A percentile compares a stretch with the other conserved stretches of the same genome.
Conservation (phyloP, 768 basidiomycete genomes). For the Myochromella boudieri region DNA sequence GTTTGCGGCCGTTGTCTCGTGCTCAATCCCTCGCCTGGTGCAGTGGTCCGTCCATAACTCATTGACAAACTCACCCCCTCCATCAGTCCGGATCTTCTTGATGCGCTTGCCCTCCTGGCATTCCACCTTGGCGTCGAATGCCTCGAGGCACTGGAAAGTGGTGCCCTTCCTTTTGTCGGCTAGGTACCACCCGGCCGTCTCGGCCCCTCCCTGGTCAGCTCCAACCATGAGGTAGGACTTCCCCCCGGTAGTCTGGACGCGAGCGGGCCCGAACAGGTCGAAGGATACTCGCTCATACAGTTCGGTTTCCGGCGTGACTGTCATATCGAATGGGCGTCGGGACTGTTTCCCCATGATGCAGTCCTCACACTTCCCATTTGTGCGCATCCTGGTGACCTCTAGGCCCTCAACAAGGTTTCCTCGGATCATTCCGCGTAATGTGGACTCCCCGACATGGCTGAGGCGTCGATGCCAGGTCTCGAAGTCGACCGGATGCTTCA, state of each 20-base stretch:
- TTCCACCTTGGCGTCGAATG: background rate
- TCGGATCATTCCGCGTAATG: background rate
- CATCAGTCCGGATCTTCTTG: background rate
- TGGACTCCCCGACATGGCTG: background rate
- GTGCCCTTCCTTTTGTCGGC: background rate
- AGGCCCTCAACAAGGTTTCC: background rate
- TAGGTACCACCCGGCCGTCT: background rate
- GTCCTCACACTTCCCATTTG: background rate
- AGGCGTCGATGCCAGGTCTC: background rate
- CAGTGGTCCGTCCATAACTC: background rate
- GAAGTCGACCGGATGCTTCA: background rate
- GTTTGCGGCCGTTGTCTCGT: background rate
- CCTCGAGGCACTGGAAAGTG: background rate
- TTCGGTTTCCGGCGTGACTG: background rate
- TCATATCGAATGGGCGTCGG: background rate
- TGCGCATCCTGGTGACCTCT: background rate
- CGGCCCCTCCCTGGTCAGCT: background rate
- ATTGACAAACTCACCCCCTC: slow-evolving; percentile 1
- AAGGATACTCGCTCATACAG: background rate
- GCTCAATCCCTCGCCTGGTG: background rate
- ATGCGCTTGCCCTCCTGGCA: background rate
- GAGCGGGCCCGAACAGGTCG: background rate
- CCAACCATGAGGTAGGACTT: background rate
- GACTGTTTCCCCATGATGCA: slow-evolving; percentile 2
- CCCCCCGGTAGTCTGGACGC: background rate